Percentiles rank a stretch among this genome's conserved stretches.
These are phyloP conservation scores for Brassica incana DNA, from an alignment of 345 rosid genomes.

Conservation along the genomic window DNA sequence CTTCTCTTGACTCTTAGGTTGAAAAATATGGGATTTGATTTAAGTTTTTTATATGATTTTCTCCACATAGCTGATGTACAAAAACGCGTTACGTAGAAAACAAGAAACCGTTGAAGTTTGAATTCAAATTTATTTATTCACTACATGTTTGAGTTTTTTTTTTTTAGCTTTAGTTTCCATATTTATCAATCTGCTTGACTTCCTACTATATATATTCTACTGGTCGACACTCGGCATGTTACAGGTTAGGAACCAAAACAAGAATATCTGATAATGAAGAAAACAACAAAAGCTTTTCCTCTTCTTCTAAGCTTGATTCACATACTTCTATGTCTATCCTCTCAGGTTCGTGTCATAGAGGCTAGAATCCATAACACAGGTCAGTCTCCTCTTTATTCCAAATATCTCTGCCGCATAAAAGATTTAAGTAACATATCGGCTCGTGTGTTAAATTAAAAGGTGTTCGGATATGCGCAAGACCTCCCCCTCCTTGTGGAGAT, in stretches of 20 bases:
- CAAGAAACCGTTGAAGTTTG: background rate
- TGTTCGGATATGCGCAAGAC: background rate
- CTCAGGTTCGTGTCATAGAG: background rate
- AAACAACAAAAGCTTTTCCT: background rate
- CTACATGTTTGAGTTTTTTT: background rate
- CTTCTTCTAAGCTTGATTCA: slow-evolving; percentile 16
- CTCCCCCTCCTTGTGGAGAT: background rate
- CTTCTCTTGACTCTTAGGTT: background rate
- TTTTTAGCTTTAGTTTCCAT: background rate
- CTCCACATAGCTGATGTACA: background rate
- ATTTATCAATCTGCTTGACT: background rate
- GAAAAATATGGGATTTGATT: background rate
- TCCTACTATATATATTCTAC: background rate
- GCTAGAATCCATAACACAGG: slow-evolving; percentile 3
- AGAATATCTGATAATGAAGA: slow-evolving; percentile 7
- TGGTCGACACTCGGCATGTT: background rate
- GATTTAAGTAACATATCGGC: background rate
- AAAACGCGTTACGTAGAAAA: background rate
- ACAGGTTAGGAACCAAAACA: background rate
- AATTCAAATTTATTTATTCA: background rate
- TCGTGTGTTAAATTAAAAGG: background rate
- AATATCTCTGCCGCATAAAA: background rate
- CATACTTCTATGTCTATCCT: slow-evolving; percentile 21
- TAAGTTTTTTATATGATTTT: background rate
- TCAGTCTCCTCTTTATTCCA: slow-evolving; percentile 14